phyloP scores from a whole-genome alignment of 345 rosid genomes.

The Moricandia arvensis region DNA sequence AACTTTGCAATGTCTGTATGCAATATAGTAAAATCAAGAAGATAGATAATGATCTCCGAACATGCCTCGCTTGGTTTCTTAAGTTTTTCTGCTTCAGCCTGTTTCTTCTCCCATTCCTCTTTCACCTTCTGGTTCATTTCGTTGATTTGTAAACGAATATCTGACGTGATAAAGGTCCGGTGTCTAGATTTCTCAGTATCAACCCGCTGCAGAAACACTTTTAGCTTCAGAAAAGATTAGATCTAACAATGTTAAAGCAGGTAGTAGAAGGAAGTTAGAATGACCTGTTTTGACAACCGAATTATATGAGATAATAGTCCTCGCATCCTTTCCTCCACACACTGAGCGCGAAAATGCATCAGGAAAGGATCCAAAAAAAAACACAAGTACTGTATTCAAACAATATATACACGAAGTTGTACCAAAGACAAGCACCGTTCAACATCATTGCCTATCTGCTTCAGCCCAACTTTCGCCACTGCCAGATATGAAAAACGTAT shows the following conservation, averaged over 20 bases:
- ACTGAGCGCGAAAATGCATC: constrained; percentile 43
- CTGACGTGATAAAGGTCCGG: constrained; percentile 67
- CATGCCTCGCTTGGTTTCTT: constrained; percentile 67
- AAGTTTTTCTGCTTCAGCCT: constrained; percentile 90
- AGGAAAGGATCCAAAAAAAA: constrained; percentile 30
- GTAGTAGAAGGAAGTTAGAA: constrained; percentile 18
- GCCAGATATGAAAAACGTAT: constrained; percentile 36
- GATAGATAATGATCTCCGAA: constrained; percentile 5
- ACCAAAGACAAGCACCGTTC: constrained; percentile 95
- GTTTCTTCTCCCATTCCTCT: constrained; percentile 90
- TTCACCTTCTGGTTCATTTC: constrained; percentile 66
- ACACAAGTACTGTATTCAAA: background rate
- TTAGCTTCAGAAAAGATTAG: constrained; percentile 24
- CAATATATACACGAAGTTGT: constrained; percentile 24
- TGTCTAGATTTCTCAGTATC: constrained; percentile 85
- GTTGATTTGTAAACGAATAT: constrained; percentile 73
- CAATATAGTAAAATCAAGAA: background rate
- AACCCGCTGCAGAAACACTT: constrained; percentile 54
- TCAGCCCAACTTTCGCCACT: constrained; percentile 83
- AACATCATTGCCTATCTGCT: constrained; percentile 71
- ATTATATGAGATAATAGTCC: constrained; percentile 69
- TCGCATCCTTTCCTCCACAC: constrained; percentile 97
- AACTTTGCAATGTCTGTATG: background rate
- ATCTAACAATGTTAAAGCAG: constrained; percentile 6
- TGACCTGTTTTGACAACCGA: constrained; percentile 85